Evolutionary conservation across 139 green algal genomes (phyloP).

Genomic region (Gonium pectorale): DNA sequence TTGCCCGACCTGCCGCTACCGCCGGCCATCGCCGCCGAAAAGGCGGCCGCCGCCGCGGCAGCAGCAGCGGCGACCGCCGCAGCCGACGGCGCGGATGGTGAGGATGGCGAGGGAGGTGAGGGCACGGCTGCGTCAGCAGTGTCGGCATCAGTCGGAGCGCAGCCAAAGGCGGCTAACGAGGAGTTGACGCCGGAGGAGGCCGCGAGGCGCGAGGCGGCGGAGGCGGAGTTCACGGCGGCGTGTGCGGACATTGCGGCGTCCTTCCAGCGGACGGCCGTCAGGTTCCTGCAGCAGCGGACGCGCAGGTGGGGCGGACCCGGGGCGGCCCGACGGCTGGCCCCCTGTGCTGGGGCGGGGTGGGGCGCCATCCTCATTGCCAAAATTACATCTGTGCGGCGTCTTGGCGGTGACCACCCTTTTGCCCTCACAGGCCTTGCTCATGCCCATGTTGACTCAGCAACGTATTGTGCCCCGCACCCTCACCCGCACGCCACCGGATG

Average conservation of each 20-base stretch:
- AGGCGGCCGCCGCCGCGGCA: neutral
- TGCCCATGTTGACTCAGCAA: too few relatives aligned
- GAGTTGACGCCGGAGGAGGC: neutral
- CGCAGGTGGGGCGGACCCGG: conserved; percentile 1
- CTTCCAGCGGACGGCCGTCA: conserved; percentile 37
- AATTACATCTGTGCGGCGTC: too few relatives aligned
- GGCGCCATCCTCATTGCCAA: too few relatives aligned
- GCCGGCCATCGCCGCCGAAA: neutral
- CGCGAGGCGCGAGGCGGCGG: conserved; percentile 19
- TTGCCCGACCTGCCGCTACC: conserved; percentile 31
- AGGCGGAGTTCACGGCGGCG: conserved; percentile 20
- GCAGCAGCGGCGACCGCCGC: neutral
- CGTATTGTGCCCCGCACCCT: neutral
- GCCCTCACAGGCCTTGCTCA: neutral
- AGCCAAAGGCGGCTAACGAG: neutral
- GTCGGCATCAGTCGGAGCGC: neutral
- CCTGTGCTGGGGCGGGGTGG: too few relatives aligned
- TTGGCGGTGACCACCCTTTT: conserved; percentile 1
- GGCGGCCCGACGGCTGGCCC: too few relatives aligned
- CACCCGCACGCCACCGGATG: neutral
- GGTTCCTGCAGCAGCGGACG: conserved; percentile 58
- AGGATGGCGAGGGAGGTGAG: neutral
- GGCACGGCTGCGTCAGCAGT: neutral
- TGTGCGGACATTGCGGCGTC: conserved; percentile 38
- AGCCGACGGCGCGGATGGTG: neutral